Evolutionary conservation across 352 stramenopile species (phyloP).

Genomic region (Globisporangium nunn): DNA sequence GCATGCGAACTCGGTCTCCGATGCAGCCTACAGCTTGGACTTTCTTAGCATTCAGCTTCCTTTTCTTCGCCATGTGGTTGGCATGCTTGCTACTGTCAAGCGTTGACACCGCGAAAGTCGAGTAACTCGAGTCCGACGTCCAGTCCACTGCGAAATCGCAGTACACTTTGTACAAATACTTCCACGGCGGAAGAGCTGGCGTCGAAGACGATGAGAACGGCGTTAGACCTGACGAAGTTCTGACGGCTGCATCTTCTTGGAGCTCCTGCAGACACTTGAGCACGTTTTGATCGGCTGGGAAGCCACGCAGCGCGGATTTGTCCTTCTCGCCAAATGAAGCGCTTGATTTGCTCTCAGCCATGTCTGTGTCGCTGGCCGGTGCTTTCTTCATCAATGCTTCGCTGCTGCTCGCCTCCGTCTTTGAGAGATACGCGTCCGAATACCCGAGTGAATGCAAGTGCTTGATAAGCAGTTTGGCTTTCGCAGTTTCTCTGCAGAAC

Average conservation of each 20-base stretch:
- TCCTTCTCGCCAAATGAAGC: constrained; percentile 6
- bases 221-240: not conserved
- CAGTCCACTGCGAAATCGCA: constrained; percentile 72
- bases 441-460: constrained; percentile 42
- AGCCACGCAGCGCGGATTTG: constrained; percentile 25
- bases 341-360: not conserved
- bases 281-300: constrained; percentile 66
- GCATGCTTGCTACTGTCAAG: not conserved
- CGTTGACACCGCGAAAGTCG: not conserved
- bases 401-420: constrained; percentile 1
- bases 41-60: constrained; percentile 4
- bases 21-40: not conserved
- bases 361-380: constrained; percentile 5
- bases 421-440: constrained; percentile 18
- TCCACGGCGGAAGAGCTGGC: constrained; percentile 48
- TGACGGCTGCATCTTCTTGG: constrained; percentile 14
- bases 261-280: constrained; percentile 69
- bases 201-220: not conserved
- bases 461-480: constrained; percentile 36
- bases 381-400: not conserved
- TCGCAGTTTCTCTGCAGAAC: constrained; percentile 35
- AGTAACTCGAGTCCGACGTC: constrained; percentile 10
- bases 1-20: constrained; percentile 4
- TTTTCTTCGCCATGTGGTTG: constrained; percentile 5
- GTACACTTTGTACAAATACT: constrained; percentile 59